phyloP scores from a whole-genome alignment of 352 stramenopile genomes.

The Pythium phragmiticola region DNA sequence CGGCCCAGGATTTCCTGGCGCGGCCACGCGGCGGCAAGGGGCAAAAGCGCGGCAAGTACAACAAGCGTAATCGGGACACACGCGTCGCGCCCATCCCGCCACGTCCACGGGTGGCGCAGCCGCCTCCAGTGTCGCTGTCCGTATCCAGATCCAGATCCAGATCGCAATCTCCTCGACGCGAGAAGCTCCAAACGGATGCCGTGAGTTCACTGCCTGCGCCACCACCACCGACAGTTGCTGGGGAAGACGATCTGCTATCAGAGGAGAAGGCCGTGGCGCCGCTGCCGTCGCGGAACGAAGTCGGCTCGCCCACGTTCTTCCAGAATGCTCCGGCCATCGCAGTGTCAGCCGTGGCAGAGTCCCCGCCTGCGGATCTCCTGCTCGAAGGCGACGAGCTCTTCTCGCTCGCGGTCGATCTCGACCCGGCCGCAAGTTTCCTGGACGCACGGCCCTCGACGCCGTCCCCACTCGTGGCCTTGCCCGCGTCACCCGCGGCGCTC shows the following conservation, averaged over 20 bases:
- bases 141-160: neutral
- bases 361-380: neutral
- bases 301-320: conserved; percentile 8
- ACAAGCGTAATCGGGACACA: conserved; percentile 13
- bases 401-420: conserved; percentile 1
- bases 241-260: neutral
- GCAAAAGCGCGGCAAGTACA: conserved; percentile 19
- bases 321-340: neutral
- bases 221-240: neutral
- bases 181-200: neutral
- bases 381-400: conserved; percentile 10
- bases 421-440: neutral
- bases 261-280: neutral
- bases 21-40: conserved; percentile 15
- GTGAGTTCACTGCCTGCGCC: neutral
- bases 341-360: too few relatives aligned
- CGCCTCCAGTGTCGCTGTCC: neutral
- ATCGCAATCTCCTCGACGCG: neutral
- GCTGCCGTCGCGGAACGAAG: conserved; percentile 14
- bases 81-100: conserved; percentile 12
- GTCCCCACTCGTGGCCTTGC: neutral
- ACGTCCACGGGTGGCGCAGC: neutral
- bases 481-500: neutral
- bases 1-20: conserved; percentile 12
- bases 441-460: conserved; percentile 1